These are phyloP conservation scores for Podila horticola DNA, from an alignment of 192 early-diverging fungal genomes.

Conservation along the genomic window DNA sequence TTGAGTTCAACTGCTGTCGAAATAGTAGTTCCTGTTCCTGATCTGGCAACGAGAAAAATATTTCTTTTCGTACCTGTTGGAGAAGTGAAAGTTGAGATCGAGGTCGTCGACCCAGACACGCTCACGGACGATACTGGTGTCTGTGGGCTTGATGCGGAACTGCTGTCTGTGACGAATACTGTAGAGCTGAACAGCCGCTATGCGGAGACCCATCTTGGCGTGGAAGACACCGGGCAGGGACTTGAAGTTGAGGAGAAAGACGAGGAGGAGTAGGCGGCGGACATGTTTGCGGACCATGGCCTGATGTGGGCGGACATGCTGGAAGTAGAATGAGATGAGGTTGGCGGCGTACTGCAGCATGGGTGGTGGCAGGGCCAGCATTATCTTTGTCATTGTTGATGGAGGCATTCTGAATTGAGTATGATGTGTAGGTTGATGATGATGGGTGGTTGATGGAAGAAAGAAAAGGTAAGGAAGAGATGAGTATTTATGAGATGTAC, in stretches of 20 bases:
- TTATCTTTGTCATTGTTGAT: constrained; percentile 50
- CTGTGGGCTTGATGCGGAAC: constrained; percentile 44
- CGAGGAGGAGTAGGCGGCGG: constrained; percentile 26
- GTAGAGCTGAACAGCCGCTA: constrained; percentile 35
- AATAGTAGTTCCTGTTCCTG: background rate
- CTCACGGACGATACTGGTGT: constrained; percentile 45
- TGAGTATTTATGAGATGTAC: too few species aligned
- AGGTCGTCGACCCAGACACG: constrained; percentile 50
- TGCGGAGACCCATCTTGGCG: constrained; percentile 47
- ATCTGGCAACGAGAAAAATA: background rate
- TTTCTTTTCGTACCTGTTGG: constrained; percentile 28
- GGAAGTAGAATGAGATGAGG: constrained; percentile 51
- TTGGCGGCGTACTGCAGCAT: constrained; percentile 46
- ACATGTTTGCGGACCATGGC: constrained; percentile 37
- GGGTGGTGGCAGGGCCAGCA: constrained; percentile 29
- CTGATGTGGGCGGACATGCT: constrained; percentile 41
- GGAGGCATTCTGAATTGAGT: constrained; percentile 27
- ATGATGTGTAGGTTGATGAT: background rate
- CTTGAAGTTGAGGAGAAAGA: constrained; percentile 47
- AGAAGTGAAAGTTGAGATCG: constrained; percentile 48
- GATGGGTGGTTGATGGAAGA: background rate
- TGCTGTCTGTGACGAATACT: constrained; percentile 30
- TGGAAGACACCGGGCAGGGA: constrained; percentile 42
- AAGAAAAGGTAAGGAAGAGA: background rate
- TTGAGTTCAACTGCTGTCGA: background rate